Percentiles rank a stretch among this genome's conserved stretches.
These are phyloP conservation scores for Geotrichum cucujoidarum DNA, from an alignment of 1,139 yeast species.

Conservation along the genomic window DNA sequence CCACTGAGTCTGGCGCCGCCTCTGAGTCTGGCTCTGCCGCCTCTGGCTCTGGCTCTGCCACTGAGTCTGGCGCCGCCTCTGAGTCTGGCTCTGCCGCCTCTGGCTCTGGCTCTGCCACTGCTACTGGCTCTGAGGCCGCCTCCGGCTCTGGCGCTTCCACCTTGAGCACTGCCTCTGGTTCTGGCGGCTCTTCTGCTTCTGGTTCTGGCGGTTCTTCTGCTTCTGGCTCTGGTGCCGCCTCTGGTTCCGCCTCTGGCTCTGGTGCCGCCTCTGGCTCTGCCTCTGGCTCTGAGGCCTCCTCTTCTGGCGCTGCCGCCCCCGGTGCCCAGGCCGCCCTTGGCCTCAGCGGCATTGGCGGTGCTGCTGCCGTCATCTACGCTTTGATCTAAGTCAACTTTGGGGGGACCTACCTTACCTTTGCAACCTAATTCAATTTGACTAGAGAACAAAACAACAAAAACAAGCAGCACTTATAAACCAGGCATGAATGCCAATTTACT, in stretches of 20 bases:
- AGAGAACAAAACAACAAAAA: no score
- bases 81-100: not conserved
- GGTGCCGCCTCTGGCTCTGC: no score
- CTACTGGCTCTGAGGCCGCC: not conserved
- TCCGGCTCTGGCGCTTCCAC: not conserved
- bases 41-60: not conserved
- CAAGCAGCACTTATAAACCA: no score
- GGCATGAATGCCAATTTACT: no score
- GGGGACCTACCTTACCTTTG: no score
- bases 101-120: not conserved
- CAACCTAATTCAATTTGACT: no score
- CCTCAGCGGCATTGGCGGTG: conserved; percentile 4
- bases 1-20: not conserved
- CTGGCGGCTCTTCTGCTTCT: not conserved
- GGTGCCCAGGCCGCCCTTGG: conserved; percentile 2
- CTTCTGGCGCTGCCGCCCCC: not conserved
- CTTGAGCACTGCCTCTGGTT: not conserved
- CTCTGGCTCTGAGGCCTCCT: not conserved
- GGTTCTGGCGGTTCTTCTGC: not conserved
- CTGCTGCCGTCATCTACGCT: conserved; percentile 4
- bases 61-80: conserved; percentile 1
- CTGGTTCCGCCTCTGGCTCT: not conserved
- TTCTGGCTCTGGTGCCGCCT: not conserved
- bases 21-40: not conserved
- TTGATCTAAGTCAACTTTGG: conserved; percentile 3